Conservation (phyloP, 2,329 filamentous ascomycete species). For the Xylaria sp. region DNA sequence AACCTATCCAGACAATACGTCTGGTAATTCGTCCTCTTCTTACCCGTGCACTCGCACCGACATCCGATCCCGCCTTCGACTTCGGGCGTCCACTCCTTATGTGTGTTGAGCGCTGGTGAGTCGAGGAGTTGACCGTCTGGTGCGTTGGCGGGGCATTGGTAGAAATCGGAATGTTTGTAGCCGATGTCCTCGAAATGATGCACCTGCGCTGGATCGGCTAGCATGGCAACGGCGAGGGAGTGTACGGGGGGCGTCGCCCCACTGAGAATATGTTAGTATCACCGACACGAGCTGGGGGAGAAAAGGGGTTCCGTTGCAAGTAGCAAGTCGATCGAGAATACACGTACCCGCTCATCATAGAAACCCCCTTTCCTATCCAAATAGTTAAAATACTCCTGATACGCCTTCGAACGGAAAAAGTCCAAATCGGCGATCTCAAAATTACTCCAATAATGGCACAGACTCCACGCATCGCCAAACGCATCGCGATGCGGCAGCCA, state of each 20-base stretch:
- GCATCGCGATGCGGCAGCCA: conserved; percentile 36
- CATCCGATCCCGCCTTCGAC: conserved; percentile 37
- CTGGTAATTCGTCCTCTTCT: conserved; percentile 30
- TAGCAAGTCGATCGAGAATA: not conserved
- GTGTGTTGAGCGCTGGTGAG: conserved; percentile 28
- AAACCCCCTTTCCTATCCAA: conserved; percentile 40
- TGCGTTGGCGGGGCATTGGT: conserved; percentile 35
- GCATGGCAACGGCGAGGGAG: conserved; percentile 39
- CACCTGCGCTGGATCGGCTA: conserved; percentile 36
- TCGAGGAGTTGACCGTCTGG: conserved; percentile 34
- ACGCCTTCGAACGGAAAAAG: conserved; percentile 38
- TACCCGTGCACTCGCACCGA: conserved; percentile 38
- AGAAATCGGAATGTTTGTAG: conserved; percentile 36
- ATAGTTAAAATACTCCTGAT: conserved; percentile 39
- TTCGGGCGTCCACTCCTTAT: conserved; percentile 27
- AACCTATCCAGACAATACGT: conserved; percentile 36
- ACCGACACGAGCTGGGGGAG: too few relatives aligned
- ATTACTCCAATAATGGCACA: conserved; percentile 46
- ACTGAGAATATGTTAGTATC: conserved; percentile 25
- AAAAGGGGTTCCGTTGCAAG: too few relatives aligned
- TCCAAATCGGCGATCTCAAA: conserved; percentile 45
- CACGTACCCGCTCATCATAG: conserved; percentile 39
- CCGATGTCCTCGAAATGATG: conserved; percentile 43
- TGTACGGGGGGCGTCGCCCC: conserved; percentile 43
- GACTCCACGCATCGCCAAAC: conserved; percentile 39